Base-by-base conservation (phyloP, 2,329 filamentous ascomycete genomes). In the Stachybotrys elegans region DNA sequence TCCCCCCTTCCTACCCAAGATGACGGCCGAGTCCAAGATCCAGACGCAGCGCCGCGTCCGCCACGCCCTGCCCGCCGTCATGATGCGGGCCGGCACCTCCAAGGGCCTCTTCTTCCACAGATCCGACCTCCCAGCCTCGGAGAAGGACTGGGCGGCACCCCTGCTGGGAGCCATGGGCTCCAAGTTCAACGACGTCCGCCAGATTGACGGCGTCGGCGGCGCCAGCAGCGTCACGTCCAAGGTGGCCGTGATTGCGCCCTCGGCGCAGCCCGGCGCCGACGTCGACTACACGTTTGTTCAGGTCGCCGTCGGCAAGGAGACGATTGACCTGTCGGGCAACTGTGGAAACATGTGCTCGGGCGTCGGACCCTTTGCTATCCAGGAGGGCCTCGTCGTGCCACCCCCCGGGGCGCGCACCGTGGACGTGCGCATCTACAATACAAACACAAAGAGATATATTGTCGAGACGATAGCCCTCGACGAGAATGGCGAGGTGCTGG, bases 271-370 rank as follows among this genome's bases (percentile, higher is more conserved):
- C 1, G 73, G 68, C 16, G 68, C 68, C 2, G 74, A 84, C 47
- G 65, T 84, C 8, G 77, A 83, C 40, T 84, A 78, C 51, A 84
- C 79, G 0, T 84, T 84, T 51, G 72, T 81, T 0, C 78, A 80
- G 39, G 66, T 84, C 2, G 78, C 76, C 0, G 71, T 84, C 39
- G 73, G 76, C 19, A 70, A 73, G 40, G 68, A 69, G 5, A 64
- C 69, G 8, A 68, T 83, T 3, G 79, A 84, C 48, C 67, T 78
- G 32, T 74, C 73, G 0, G 77, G 79, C 2, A 84, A 82, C 46
- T 83, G 80, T 51, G 80, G 79, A 5, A 84, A 83, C 49, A 78
- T 84, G 70, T 75, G 66, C n/a, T 70, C 72, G 16, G 77, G 72
- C 0, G 71, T 84, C 22, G 81, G 78, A 0, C 79, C 80, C 0